A percentile compares a stretch with the other conserved stretches of the same genome.
Conservation (phyloP, 805 yeast species). For the Spathaspora passalidarum region DNA sequence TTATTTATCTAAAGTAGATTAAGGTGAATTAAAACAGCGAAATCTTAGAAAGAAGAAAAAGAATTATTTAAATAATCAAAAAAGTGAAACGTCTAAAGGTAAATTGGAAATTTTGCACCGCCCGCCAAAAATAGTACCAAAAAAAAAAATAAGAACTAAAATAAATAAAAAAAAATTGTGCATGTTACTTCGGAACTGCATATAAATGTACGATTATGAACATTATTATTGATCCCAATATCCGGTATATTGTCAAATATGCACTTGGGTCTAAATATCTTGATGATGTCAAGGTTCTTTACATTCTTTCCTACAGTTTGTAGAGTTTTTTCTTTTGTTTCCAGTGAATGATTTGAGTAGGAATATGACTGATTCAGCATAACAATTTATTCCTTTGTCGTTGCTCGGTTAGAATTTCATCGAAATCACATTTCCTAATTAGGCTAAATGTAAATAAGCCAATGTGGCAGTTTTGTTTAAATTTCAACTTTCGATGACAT, state of each 20-base stretch:
- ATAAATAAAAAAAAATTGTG: background rate
- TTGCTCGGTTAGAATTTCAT: background rate
- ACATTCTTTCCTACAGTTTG: too few relatives aligned
- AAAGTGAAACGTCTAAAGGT: background rate
- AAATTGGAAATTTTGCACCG: background rate
- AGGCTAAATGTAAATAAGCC: conserved; percentile 6
- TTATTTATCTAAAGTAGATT: background rate
- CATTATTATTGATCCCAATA: too few relatives aligned
- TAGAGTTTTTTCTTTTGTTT: background rate
- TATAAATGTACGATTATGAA: background rate
- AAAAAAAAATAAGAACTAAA: background rate
- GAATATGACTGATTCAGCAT: background rate
- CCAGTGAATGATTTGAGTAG: too few relatives aligned
- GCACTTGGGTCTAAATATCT: too few relatives aligned
- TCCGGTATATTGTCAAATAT: too few relatives aligned
- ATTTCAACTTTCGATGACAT: background rate
- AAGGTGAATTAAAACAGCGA: background rate
- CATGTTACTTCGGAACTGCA: background rate
- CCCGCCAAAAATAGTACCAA: background rate
- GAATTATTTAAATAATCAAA: background rate
- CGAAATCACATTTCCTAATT: conserved; percentile 8
- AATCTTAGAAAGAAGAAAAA: background rate
- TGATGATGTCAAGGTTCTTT: too few relatives aligned
- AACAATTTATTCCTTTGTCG: background rate
- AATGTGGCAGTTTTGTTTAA: background rate